Evolutionary conservation across 441 rosid genomes (phyloP).

Genomic region (Corymbia citriodora): DNA sequence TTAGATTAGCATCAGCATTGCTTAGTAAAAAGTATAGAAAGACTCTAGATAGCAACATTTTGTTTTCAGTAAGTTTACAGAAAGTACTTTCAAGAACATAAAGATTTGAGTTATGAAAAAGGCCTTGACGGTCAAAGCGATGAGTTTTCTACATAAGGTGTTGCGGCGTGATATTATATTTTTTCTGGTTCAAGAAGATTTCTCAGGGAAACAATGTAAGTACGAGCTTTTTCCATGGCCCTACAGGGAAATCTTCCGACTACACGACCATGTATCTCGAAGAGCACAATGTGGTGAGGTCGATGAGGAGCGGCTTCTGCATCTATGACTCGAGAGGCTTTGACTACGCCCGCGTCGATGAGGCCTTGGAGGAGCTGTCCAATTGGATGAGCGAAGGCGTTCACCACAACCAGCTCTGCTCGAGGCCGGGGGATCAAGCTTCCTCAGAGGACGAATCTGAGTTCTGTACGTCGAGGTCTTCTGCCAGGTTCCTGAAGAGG

Average conservation of each 20-base stretch:
- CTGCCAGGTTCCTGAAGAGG: conserved; percentile 35
- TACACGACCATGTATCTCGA: conserved; percentile 37
- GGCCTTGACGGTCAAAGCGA: not conserved
- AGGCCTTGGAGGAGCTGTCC: conserved; percentile 38
- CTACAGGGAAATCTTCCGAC: conserved; percentile 21
- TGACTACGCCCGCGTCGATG: conserved; percentile 9
- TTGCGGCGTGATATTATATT: not conserved
- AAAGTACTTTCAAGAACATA: not conserved
- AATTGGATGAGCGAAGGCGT: conserved; percentile 50
- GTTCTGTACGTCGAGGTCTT: conserved; percentile 6
- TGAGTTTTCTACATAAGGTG: not conserved
- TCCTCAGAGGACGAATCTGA: conserved; percentile 11
- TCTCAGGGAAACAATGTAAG: not conserved
- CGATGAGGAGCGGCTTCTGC: conserved; percentile 44
- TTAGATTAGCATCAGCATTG: not conserved
- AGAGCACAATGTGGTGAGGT: conserved; percentile 54
- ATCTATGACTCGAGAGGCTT: conserved; percentile 50
- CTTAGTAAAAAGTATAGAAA: not conserved
- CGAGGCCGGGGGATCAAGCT: conserved; percentile 24
- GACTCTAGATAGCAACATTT: not conserved
- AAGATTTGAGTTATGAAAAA: not conserved
- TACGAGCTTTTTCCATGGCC: not conserved
- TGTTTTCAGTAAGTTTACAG: not conserved
- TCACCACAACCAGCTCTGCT: conserved; percentile 47
- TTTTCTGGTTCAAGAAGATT: not conserved